These are phyloP conservation scores for Chaetomiaceae sp. DNA, from an alignment of 2,329 filamentous ascomycete genomes.

Conservation along the genomic window DNA sequence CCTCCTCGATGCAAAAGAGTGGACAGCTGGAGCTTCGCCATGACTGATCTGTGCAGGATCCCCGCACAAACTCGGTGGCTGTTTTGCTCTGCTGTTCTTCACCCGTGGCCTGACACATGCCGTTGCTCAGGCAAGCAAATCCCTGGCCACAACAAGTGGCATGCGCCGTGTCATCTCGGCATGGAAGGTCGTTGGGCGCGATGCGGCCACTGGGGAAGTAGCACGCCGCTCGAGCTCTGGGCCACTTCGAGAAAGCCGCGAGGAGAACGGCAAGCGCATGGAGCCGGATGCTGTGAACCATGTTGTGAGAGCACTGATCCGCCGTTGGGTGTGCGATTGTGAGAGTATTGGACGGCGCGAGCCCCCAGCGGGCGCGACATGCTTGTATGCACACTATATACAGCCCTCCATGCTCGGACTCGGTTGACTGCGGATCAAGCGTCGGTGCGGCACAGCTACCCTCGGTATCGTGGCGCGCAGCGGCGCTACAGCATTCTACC, in stretches of 20 bases:
- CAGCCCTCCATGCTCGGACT: too few species aligned
- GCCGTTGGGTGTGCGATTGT: too few species aligned
- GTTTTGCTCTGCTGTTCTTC: slow-evolving; percentile 24
- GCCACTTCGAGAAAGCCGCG: background rate
- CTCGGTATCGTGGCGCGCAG: too few species aligned
- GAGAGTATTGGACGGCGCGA: too few species aligned
- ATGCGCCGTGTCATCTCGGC: slow-evolving; percentile 26
- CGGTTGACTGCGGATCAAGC: too few species aligned
- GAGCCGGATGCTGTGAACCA: background rate
- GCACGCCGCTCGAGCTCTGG: slow-evolving; percentile 20
- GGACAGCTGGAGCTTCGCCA: slow-evolving; percentile 34
- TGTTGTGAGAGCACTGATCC: too few species aligned
- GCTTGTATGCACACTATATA: too few species aligned
- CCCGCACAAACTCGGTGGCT: slow-evolving; percentile 30
- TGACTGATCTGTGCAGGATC: slow-evolving; percentile 33
- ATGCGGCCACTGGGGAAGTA: slow-evolving; percentile 33
- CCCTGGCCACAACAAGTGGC: slow-evolving; percentile 36
- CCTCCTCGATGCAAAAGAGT: slow-evolving; percentile 33
- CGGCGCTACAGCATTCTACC: too few species aligned
- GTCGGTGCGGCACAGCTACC: too few species aligned
- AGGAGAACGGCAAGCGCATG: background rate
- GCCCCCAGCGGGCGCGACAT: too few species aligned
- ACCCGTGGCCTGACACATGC: slow-evolving; percentile 32
- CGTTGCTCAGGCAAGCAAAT: slow-evolving; percentile 35
- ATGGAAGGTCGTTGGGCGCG: slow-evolving; percentile 31